Evolutionary conservation across 2,329 filamentous ascomycete species (phyloP), one percentile per base, ranked within the genome.

Genomic region (Trichoderma sp.): DNA sequence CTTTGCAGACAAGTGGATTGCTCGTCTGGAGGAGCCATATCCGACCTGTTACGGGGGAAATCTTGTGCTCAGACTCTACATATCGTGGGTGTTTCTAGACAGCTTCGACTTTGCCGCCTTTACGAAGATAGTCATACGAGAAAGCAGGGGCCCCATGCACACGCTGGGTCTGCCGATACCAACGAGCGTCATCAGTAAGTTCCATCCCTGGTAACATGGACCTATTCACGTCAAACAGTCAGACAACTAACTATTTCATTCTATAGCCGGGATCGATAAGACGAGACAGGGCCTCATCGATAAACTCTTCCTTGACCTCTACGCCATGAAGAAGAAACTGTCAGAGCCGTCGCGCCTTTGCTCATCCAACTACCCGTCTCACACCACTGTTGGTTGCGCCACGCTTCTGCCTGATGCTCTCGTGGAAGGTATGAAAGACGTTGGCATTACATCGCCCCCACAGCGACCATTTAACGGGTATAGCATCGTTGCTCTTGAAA

Each of bases 1-100:
- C 1, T 86, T 86, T 63, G 82, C 45, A 1, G 50, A 74, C 9
- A 56, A 31, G 21, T 64, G 41, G 66, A 50, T 68, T 11, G 5
- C 18, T 4, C 8, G 16, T 7, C 29, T 73, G 1, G 2, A 24
- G 2, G 38, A 65, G 16, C 18, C 59, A 4, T n/a, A 29, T 35
- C 60, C 59, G 1, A 24, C 27, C 5, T n/a, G 9, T 24, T 64
- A 65, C n/a, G 45, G 71, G 45, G 29, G 53, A 9, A 31, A 53
- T 21, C 63, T 75, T 7, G 29, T 75, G 27, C 35, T 69, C 11
- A 27, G 53, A 9, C 53, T 75, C n/a, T 63, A 53, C 11, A 16
- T 67, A 16, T 68, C 72, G 4, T 75, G 64, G 50, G 64, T 75
- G 3, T 68, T 75, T 68, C 9, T 27, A 11, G 72, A 75, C 5